A percentile compares a stretch with the other conserved stretches of the same genome.
Evolutionary conservation across 495 filamentous ascomycete genomes (phyloP).

Genomic region (Hypoxylon intermedium): DNA sequence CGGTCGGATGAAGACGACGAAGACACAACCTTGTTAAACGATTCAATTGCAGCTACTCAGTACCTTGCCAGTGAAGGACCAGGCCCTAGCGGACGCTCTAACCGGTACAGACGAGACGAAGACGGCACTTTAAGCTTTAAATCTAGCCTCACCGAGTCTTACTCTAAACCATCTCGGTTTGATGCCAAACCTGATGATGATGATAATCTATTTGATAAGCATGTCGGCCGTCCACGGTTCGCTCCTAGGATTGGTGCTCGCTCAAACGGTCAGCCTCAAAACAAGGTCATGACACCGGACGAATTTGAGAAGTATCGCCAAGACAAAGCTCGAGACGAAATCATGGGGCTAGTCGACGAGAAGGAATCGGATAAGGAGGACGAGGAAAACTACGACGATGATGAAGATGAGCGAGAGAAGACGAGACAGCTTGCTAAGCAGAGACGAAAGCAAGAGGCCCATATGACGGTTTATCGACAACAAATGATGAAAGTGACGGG

Average conservation of each 20-base stretch:
- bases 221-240: conserved; percentile 62
- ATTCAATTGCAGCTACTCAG: conserved; percentile 63
- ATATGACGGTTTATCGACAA: conserved; percentile 88
- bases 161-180: conserved; percentile 43
- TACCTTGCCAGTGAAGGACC: conserved; percentile 44
- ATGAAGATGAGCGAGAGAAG: conserved; percentile 84
- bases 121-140: conserved; percentile 29
- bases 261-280: conserved; percentile 53
- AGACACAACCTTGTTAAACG: conserved; percentile 69
- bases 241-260: conserved; percentile 51
- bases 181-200: conserved; percentile 53
- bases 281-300: conserved; percentile 87
- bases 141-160: conserved; percentile 39
- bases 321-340: conserved; percentile 70
- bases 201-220: conserved; percentile 58
- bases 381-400: conserved; percentile 72
- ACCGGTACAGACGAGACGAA: conserved; percentile 47
- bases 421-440: conserved; percentile 74
- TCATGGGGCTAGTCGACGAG: conserved; percentile 42
- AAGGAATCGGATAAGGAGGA: conserved; percentile 62
- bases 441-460: conserved; percentile 87
- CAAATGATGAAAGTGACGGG: conserved; percentile 98
- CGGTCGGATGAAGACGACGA: conserved; percentile 68
- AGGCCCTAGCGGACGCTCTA: conserved; percentile 9
- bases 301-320: conserved; percentile 85